These are phyloP conservation scores for Penicillium hesseltinei DNA, from an alignment of 2,329 filamentous ascomycete genomes.

Conservation along the genomic window DNA sequence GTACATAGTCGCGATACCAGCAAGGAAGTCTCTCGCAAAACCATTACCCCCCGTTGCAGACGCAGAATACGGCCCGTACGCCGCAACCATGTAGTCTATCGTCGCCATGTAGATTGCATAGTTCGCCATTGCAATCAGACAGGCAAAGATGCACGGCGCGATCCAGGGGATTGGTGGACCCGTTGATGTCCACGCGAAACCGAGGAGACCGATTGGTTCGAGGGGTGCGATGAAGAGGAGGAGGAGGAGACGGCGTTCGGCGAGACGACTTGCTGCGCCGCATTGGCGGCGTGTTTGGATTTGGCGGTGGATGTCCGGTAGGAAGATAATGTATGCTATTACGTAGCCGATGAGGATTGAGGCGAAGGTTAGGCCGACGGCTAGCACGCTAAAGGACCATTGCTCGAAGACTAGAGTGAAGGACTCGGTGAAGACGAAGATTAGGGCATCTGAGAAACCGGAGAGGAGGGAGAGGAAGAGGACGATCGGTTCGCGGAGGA, in stretches of 20 bases:
- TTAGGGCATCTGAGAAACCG: slow-evolving; percentile 71
- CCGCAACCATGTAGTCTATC: slow-evolving; percentile 74
- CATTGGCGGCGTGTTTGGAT: slow-evolving; percentile 38
- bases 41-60: slow-evolving; percentile 75
- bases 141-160: slow-evolving; percentile 62
- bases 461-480: slow-evolving; percentile 67
- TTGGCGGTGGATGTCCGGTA: slow-evolving; percentile 50
- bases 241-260: slow-evolving; percentile 64
- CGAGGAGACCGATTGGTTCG: slow-evolving; percentile 60
- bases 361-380: slow-evolving; percentile 61
- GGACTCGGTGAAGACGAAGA: slow-evolving; percentile 75
- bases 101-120: slow-evolving; percentile 74
- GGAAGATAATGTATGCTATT: slow-evolving; percentile 59
- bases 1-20: slow-evolving; percentile 68
- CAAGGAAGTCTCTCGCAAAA: slow-evolving; percentile 70
- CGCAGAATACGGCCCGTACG: slow-evolving; percentile 70
- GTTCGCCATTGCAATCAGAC: slow-evolving; percentile 70
- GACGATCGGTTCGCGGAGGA: slow-evolving; percentile 72
- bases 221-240: slow-evolving; percentile 59
- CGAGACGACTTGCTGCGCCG: slow-evolving; percentile 52
- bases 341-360: slow-evolving; percentile 66
- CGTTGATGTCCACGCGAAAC: slow-evolving; percentile 67
- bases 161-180: slow-evolving; percentile 67
- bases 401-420: slow-evolving; percentile 67
- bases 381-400: slow-evolving; percentile 60